These are phyloP conservation scores for Gnetum montanum DNA, from an alignment of 75 land plant genomes.

Conservation along the genomic window DNA sequence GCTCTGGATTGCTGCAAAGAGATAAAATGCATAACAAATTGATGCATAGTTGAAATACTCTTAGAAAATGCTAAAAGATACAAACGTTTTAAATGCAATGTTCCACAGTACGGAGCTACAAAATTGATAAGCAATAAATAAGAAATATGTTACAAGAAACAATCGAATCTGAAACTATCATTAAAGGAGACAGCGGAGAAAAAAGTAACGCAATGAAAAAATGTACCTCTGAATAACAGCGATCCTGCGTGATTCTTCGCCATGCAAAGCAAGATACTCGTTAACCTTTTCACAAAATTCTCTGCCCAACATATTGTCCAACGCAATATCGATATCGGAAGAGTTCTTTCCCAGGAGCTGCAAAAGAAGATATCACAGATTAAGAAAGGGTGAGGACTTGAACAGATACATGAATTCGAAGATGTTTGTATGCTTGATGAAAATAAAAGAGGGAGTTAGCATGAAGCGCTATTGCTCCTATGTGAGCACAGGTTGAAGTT, in stretches of 20 bases:
- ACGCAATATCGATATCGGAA: constrained; percentile 91
- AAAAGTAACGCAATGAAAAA: too few relatives aligned
- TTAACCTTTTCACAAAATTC: constrained; percentile 84
- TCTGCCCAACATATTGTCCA: constrained; percentile 84
- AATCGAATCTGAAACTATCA: too few relatives aligned
- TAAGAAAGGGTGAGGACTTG: too few relatives aligned
- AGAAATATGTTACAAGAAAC: too few relatives aligned
- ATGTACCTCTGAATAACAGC: constrained; percentile 66
- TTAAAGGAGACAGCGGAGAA: too few relatives aligned
- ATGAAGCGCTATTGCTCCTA: not conserved
- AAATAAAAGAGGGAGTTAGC: constrained; percentile 1
- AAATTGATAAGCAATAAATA: not conserved
- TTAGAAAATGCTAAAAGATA: not conserved
- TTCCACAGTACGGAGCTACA: not conserved
- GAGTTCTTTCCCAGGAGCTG: constrained; percentile 92
- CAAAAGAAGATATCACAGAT: constrained; percentile 10
- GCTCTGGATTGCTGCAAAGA: constrained; percentile 92
- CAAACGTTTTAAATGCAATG: not conserved
- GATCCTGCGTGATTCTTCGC: constrained; percentile 45
- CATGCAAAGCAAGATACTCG: constrained; percentile 47
- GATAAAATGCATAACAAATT: too few relatives aligned
- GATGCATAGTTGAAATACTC: not conserved
- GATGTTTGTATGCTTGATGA: not conserved
- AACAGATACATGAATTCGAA: too few relatives aligned
- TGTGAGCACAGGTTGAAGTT: too few relatives aligned